Evolutionary conservation across 192 early-diverging fungal species (phyloP).

Genomic region (Chytriomyces hyalinus): DNA sequence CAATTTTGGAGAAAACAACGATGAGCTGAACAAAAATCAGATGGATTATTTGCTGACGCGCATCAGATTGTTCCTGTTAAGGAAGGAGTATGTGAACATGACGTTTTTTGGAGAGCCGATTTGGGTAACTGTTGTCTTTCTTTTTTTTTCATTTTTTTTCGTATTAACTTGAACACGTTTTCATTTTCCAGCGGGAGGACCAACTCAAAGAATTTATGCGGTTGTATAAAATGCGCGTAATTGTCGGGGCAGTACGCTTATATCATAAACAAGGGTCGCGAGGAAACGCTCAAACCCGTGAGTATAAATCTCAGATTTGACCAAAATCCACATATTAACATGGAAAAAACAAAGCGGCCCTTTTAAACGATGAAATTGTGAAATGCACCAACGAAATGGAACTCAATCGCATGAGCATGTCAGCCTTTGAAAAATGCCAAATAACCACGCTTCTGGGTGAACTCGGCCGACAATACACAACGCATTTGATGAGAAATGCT

Average conservation of each 20-base stretch:
- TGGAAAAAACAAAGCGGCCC: slow-evolving; percentile 30
- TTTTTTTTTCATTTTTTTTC: background rate
- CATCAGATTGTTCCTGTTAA: slow-evolving; percentile 45
- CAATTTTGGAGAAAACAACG: slow-evolving; percentile 54
- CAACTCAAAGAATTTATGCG: slow-evolving; percentile 48
- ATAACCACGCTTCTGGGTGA: slow-evolving; percentile 52
- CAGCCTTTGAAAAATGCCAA: slow-evolving; percentile 59
- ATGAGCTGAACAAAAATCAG: slow-evolving; percentile 53
- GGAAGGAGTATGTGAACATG: slow-evolving; percentile 45
- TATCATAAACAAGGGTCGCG: slow-evolving; percentile 57
- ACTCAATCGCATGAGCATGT: slow-evolving; percentile 54
- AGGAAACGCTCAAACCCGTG: slow-evolving; percentile 52
- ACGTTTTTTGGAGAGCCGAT: slow-evolving; percentile 30
- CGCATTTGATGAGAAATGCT: slow-evolving; percentile 40
- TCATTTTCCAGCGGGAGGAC: slow-evolving; percentile 37
- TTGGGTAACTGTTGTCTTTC: background rate
- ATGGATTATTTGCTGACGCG: slow-evolving; percentile 50
- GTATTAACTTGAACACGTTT: background rate
- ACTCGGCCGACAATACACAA: slow-evolving; percentile 51
- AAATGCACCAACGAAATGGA: slow-evolving; percentile 51
- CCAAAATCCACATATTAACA: background rate
- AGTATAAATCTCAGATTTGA: slow-evolving; percentile 16
- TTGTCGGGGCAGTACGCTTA: slow-evolving; percentile 51
- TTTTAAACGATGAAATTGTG: slow-evolving; percentile 55
- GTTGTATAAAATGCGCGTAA: slow-evolving; percentile 54